A percentile compares a stretch with the other conserved stretches of the same genome.
phyloP scores from a whole-genome alignment of 495 filamentous ascomycete genomes.

The Aspergillus saccharolyticus region DNA sequence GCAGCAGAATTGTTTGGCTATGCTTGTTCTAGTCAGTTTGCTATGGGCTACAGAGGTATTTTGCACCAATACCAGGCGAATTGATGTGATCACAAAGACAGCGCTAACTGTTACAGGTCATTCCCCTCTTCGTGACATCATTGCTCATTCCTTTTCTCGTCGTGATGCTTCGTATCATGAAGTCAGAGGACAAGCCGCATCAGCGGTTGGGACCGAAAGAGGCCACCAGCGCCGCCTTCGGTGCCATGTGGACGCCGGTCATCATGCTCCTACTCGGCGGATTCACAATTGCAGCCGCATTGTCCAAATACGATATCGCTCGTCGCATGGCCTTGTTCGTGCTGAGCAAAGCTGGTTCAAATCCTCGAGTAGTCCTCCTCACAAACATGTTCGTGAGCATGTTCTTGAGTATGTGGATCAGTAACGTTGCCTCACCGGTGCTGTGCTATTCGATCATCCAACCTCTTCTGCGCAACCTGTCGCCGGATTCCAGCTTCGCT shows the following conservation, averaged over 20 bases:
- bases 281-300: slow-evolving; percentile 89
- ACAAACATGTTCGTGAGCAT: slow-evolving; percentile 98
- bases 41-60: slow-evolving; percentile 94
- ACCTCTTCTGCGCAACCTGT: slow-evolving; percentile 90
- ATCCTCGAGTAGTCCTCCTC: slow-evolving; percentile 78
- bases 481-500: slow-evolving; percentile 82
- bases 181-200: slow-evolving; percentile 65
- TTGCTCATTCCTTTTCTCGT: slow-evolving; percentile 90
- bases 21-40: slow-evolving; percentile 89
- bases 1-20: slow-evolving; percentile 92
- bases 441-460: slow-evolving; percentile 96
- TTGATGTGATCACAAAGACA: slow-evolving; percentile 10
- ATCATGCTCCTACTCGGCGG: slow-evolving; percentile 98
- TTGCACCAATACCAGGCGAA: neutral
- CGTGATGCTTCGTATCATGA: slow-evolving; percentile 78
- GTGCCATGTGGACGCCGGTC: slow-evolving; percentile 98
- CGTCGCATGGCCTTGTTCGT: slow-evolving; percentile 95
- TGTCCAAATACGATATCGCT: slow-evolving; percentile 96
- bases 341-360: slow-evolving; percentile 92
- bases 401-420: slow-evolving; percentile 98
- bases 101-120: slow-evolving; percentile 54
- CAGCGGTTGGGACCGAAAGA: slow-evolving; percentile 64
- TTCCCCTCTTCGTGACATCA: slow-evolving; percentile 95
- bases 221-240: slow-evolving; percentile 76
- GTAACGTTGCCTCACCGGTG: slow-evolving; percentile 96